Evolutionary conservation across 2,329 filamentous ascomycete species (phyloP), one percentile per base, ranked within the genome.

Genomic region (Seiridium unicorne): DNA sequence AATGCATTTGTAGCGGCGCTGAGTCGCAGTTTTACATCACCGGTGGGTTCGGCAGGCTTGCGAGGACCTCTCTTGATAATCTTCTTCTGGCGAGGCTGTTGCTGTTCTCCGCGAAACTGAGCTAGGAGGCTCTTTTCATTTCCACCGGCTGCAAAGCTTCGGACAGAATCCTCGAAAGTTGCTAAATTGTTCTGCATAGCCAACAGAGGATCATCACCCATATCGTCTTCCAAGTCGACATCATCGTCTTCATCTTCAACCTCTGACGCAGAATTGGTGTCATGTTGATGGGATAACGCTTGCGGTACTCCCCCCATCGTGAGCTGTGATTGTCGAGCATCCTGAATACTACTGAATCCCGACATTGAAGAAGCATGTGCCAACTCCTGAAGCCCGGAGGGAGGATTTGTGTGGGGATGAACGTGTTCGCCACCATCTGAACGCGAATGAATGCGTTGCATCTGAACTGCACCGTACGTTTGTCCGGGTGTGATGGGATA

Each of bases 21-120:
- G 54, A 93, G 80, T 47, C 88, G 79, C 46, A 84, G 79, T 67
- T 89, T 91, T 72, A 93, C 91, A 65, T 92, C 88, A 46, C 83
- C 86, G 49, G 88, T 85, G 13, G 88, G 89, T 70, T 91, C 89
- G 7, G 85, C 87, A 32, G 86, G 83, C 70, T 87, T 86, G 18
- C 84, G 78, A 34, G 82, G 83, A 5, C 83, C 83, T 5, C 75
- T 69, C 61, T 69, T 76, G 11, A 62, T 66, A 7, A 62, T 18
- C n/a, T 55, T 51, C 11, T 51, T 55, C 18, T 26, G 48, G 44
- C 36, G 26, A 26, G 32, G 53, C 36, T 46, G 51, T 40, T 57
- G 53, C 31, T 34, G 46, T 31, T 57, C 32, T n/a, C 34, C 59
- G 18, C 51, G 54, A 42, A 51, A 51, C 13, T 60, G 54, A 10